Evolutionary conservation across 192 early-diverging fungal genomes (phyloP), one percentile per base, ranked within the genome.

Genomic region (Gamsiella multidivaricata): DNA sequence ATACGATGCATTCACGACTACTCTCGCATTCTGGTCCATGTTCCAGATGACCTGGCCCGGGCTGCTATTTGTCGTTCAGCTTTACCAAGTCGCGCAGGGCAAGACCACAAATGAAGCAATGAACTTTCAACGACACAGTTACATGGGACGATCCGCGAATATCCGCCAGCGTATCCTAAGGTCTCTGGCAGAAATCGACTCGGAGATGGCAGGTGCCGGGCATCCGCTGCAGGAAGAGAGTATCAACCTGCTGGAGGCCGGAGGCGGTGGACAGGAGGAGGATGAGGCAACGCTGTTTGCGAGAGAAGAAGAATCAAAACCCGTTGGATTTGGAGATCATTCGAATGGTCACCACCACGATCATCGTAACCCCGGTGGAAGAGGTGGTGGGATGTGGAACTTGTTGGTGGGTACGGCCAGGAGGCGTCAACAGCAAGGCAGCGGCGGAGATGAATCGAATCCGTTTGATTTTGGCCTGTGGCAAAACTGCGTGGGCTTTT

Each of bases 41-140:
- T 63, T 95, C 60, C 94, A 99, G 80, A 79, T 90, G 53, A 65
- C 87, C 1, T 99, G 97, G 97, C 89, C 91, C 28, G 65, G 85
- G n/a, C 88, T 94, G 54, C 75, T 99, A 34, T 75, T 96, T 33
- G 42, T 84, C 18, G 85, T 88, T 3, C 97, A 99, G 71, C 60
- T 85, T 5, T 90, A 85, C 74, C 96, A 97, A 75, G 86, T 99
- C 28, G 82, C 89, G 12, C 69, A 84, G 15, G 91, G 85, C 12
- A 84, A 87, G 61, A 99, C 97, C 0, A 98, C 97, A 20, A 97
- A 97, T 78, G 97, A 99, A 81, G 70, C 88, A 22, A 88, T 91
- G 47, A 99, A 96, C 46, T 91, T 85, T 42, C 91, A 93, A 57
- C 86, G 92, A 50, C 94, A 88, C 53, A 67, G 69, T 4, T 86